Evolutionary conservation across 2,329 filamentous ascomycete species (phyloP), one percentile per base, ranked within the genome.

Genomic region (Celoporthe dispersa): DNA sequence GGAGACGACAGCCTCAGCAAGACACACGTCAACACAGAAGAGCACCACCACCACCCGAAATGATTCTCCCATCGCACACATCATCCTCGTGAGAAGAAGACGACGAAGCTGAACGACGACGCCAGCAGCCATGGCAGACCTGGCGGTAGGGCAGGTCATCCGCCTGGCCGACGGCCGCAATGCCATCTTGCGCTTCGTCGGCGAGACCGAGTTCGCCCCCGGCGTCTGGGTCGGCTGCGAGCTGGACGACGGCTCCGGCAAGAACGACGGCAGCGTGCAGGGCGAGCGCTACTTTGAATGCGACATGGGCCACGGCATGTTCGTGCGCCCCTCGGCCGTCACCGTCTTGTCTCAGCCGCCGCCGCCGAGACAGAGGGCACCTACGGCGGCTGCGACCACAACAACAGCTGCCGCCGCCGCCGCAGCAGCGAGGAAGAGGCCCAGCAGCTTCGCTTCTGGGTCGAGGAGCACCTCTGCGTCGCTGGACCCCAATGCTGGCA

Each of bases 161-260:
- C 89, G 91, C 81, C 90, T 97, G 75, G 88, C 86, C 76, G 92
- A 97, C 81, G 92, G 92, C 77, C 91, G 92, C 75, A 87, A 87
- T 75, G 96, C 88, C 75, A 87, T 88, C 71, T 88, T 99, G 73
- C 93, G 93, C 76, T 99, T 93, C 81, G 84, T 93, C 71, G 96
- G 96, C 76, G 84, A 87, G 68, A 94, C 95, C 51, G 84, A 88
- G 75, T 97, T 98, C 81, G 90, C 94, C 70, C 84, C 86, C 7
- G 95, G 94, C 73, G 90, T 92, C 72, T 98, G 94, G 94, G 85
- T 98, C 70, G 95, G 95, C 73, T 88, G 98, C 71, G 94, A 97
- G 83, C 88, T 98, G 69, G 90, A 94, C 66, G 91, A 93, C 62
- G 85, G 90, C 67, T 88, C 87, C 28, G 95, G 96, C 41, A 98